Evolutionary conservation across 352 stramenopile genomes (phyloP).

Genomic region (Globisporangium middletonii): DNA sequence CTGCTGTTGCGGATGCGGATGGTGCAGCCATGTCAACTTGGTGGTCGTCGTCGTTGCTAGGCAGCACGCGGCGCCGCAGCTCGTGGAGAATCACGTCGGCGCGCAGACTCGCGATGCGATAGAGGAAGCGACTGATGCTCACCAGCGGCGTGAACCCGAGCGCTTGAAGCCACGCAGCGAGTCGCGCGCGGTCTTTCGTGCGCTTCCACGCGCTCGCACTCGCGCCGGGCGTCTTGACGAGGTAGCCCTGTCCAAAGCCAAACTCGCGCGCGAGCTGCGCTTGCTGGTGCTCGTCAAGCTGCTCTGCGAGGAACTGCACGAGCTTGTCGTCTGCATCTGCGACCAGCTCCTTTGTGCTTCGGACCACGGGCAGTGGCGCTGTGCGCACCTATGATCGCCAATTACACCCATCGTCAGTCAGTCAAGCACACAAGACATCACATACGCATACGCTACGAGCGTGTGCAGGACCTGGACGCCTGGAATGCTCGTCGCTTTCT

Average conservation of each 20-base stretch:
- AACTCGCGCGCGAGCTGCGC: conserved; percentile 38
- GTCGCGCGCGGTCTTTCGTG: conserved; percentile 23
- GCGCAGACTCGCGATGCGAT: conserved; percentile 51
- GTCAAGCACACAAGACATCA: neutral
- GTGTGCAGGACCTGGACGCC: conserved; percentile 3
- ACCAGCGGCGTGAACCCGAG: conserved; percentile 47
- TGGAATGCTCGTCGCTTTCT: conserved; percentile 4
- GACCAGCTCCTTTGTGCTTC: conserved; percentile 42
- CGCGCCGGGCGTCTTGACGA: conserved; percentile 37
- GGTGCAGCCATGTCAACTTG: no score
- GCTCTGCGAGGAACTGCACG: conserved; percentile 45
- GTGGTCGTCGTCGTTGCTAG: neutral
- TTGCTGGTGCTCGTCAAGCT: conserved; percentile 45
- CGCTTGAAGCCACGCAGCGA: conserved; percentile 34
- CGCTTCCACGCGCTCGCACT: conserved; percentile 26
- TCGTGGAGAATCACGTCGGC: conserved; percentile 53
- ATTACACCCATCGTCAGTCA: neutral
- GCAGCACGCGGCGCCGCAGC: conserved; percentile 27
- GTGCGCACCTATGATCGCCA: conserved; percentile 1
- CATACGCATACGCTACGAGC: neutral
- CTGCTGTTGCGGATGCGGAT: no score
- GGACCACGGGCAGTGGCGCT: conserved; percentile 1
- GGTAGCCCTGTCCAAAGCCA: conserved; percentile 46
- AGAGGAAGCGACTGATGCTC: conserved; percentile 27
- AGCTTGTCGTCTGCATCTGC: conserved; percentile 34